Base-by-base conservation (phyloP, 2,329 filamentous ascomycete genomes). In the Zymoseptoria ardabiliae region DNA sequence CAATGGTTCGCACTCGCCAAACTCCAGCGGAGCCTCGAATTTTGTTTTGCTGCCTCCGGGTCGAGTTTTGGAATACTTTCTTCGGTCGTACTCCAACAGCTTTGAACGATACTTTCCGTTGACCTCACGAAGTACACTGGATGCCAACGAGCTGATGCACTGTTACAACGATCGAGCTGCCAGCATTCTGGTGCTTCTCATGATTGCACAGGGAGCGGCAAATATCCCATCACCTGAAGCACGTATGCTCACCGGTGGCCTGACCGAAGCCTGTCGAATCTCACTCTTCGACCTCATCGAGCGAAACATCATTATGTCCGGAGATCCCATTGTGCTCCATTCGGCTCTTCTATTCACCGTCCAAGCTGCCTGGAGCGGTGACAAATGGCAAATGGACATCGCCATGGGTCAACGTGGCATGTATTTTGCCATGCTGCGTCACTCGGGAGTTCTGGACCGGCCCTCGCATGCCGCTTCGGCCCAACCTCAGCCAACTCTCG, bases 301-400 rank as follows among this genome's bases (percentile, higher is more conserved):
- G 73, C 87, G 86, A 70, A 85, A 89, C 65, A 82, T 88, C 54
- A 82, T 86, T 71, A 80, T 89, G 75, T 83, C 84, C 11, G 82
- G 84, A 1, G 85, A 89, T 68, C 82, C 83, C 0, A 81, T 83
- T 2, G 82, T 86, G 0, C 77, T 89, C 51, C 81, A 85, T 48
- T 85, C 85, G 53, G 86, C 86, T 0, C 75, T 89, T 11, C 79
- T 89, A 2, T 88, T 88, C 70, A 87, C 83, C 1, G 80, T 86
- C 1, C 79, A 88, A 23, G 86, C 85, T 7, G 85, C 85, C 1
- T 90, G 87, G 87, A 87, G 86, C 69, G 87, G 87, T 52, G 86
- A 89, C 71, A 89, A 89, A 73, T 89, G 86, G 85, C 84, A 88
- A 64, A 89, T 89, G 86, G 86, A 89, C 67, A 88, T 89, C 64